A percentile compares a stretch with the other conserved stretches of the same genome.
These are phyloP conservation scores for Apiospora sp. DNA, from an alignment of 2,329 filamentous ascomycete genomes.

Conservation along the genomic window DNA sequence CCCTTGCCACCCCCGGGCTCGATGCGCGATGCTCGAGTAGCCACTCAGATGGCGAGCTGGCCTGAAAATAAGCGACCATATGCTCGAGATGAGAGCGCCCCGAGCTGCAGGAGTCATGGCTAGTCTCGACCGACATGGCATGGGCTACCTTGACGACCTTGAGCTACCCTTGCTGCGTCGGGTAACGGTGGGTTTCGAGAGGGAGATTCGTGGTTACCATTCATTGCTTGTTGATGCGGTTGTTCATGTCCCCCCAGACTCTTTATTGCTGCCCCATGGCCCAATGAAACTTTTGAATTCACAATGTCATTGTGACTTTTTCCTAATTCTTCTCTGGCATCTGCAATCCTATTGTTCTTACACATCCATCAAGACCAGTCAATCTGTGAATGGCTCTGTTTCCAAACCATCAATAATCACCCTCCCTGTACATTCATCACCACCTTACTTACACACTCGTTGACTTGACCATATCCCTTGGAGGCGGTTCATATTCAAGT, in stretches of 20 bases:
- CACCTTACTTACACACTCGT: slow-evolving; percentile 1
- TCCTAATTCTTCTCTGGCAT: slow-evolving; percentile 24
- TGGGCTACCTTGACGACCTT: not conserved
- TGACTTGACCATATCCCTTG: slow-evolving; percentile 18
- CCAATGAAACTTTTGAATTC: slow-evolving; percentile 26
- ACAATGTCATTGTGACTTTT: slow-evolving; percentile 30
- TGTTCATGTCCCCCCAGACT: not conserved
- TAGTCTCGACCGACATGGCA: not conserved
- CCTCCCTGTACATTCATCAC: not conserved
- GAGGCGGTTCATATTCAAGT: slow-evolving; percentile 22
- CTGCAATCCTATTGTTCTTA: slow-evolving; percentile 30
- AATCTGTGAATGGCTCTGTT: slow-evolving; percentile 12
- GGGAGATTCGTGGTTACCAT: slow-evolving; percentile 20
- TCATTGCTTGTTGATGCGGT: slow-evolving; percentile 27
- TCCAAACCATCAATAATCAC: not conserved
- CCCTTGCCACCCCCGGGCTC: slow-evolving; percentile 28
- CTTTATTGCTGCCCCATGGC: slow-evolving; percentile 32
- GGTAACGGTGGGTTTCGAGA: slow-evolving; percentile 10
- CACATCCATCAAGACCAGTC: slow-evolving; percentile 20
- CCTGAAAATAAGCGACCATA: slow-evolving; percentile 26
- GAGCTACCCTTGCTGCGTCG: not conserved
- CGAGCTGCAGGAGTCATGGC: slow-evolving; percentile 13
- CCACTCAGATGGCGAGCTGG: slow-evolving; percentile 36
- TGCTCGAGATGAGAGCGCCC: slow-evolving; percentile 29
- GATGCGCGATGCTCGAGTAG: slow-evolving; percentile 29